Base-by-base conservation (phyloP, 176 grass and related monocot species). In the Musa acuminata region DNA sequence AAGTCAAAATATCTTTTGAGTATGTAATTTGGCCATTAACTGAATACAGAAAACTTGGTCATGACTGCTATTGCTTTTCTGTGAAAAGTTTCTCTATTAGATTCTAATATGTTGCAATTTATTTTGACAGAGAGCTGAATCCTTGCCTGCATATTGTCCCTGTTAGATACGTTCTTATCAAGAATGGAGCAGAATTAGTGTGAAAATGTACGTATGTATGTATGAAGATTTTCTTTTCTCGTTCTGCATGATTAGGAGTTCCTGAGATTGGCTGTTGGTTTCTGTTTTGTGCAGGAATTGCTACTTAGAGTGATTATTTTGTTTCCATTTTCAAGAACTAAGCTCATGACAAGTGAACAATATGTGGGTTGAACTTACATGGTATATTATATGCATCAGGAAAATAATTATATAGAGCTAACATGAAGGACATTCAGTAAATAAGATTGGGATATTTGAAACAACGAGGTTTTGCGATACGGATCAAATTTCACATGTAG, bases 191-290 rank as follows among this genome's bases (percentile, higher is more conserved):
- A 69, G 6, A 69, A 14, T 69, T 69, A 69, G 66, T 69, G 66
- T 69, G 66, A 69, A 69, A 69, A 69, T 69, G 66, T 69, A 69
- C 10, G 66, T 69, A 69, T n/a, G 26, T 27, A 69, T 69, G 66
- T 49, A 69, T 19, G 17, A 0, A 49, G 8, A 17, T n/a, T 69
- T 69, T 69, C 9, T 63, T 11, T 63, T 20, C 29, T 69, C 12
- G 13, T 49, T 12, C 11, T 48, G 66, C 13, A 1, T 49, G 66
- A 43, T 14, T 69, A 49, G 66, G 66, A 69, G 8, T 69, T 49
- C 35, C 27, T 63, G 60, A 69, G 16, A 69, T 17, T 49, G 13
- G 14, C 9, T 69, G 66, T 8, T n/a, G 8, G 49, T 49, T 69
- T 3, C 14, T 16, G 0, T 43, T 48, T 49, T 69, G 9, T 69